Evolutionary conservation across 345 rosid genomes (phyloP).

Genomic region (Euphorbia pulcherrima): DNA sequence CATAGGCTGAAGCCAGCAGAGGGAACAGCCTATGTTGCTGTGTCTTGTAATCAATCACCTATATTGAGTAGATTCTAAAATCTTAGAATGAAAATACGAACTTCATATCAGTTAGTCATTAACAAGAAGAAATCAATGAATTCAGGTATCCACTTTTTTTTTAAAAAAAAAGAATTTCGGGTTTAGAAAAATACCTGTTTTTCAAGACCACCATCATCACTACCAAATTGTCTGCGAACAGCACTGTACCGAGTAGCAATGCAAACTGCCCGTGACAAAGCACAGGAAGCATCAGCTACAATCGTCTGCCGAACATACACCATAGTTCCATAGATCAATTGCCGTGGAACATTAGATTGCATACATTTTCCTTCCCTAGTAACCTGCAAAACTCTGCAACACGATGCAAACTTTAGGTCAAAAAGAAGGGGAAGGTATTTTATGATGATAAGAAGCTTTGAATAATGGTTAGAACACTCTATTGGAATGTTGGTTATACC

Average conservation of each 20-base stretch:
- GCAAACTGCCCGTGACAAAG: conserved; percentile 88
- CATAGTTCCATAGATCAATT: conserved; percentile 93
- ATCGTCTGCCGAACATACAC: conserved; percentile 83
- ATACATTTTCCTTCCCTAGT: conserved; percentile 81
- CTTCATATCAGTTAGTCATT: background rate
- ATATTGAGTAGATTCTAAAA: conserved; percentile 21
- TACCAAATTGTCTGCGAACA: conserved; percentile 95
- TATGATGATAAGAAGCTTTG: background rate
- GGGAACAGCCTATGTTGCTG: conserved; percentile 97
- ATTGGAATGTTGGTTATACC: background rate
- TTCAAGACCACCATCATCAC: conserved; percentile 64
- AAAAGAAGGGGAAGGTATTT: background rate
- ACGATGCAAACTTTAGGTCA: conserved; percentile 24
- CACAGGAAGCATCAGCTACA: conserved; percentile 81
- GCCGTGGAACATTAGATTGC: conserved; percentile 82
- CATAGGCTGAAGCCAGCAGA: conserved; percentile 98
- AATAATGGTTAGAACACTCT: background rate
- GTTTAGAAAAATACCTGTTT: conserved; percentile 61
- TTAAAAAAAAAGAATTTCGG: too few relatives aligned
- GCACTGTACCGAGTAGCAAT: conserved; percentile 96
- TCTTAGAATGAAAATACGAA: too few relatives aligned
- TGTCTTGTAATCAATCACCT: conserved; percentile 97
- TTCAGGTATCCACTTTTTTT: too few relatives aligned
- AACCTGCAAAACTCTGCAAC: conserved; percentile 74
- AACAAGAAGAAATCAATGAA: background rate